Evolutionary conservation across 768 basidiomycete genomes (phyloP).

Genomic region (Lentinus brumalis): DNA sequence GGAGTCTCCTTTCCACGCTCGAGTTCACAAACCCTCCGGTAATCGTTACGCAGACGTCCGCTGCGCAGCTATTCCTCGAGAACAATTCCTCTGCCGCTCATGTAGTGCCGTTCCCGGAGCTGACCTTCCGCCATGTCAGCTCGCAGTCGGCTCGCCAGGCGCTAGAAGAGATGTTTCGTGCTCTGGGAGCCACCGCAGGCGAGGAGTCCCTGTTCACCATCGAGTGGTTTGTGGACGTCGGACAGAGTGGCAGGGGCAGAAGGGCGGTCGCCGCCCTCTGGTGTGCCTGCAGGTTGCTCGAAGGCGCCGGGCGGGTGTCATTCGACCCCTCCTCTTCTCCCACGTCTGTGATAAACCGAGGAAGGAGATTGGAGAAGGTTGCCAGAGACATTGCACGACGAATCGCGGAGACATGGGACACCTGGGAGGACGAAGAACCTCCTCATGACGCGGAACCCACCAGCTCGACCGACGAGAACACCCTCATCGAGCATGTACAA

Average conservation of each 20-base stretch:
- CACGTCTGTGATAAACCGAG: conserved; percentile 23
- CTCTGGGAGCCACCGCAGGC: conserved; percentile 68
- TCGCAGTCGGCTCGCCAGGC: conserved; percentile 53
- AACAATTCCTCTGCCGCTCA: conserved; percentile 37
- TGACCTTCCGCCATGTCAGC: conserved; percentile 56
- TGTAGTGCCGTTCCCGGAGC: conserved; percentile 56
- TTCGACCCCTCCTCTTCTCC: conserved; percentile 34
- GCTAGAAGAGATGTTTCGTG: conserved; percentile 71
- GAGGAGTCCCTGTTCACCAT: conserved; percentile 74
- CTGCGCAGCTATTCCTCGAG: conserved; percentile 61
- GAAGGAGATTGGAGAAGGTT: conserved; percentile 63
- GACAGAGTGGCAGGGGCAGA: conserved; percentile 43
- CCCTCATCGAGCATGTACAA: conserved; percentile 60
- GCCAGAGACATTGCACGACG: conserved; percentile 62
- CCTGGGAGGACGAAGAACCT: conserved; percentile 35
- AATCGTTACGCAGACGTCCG: conserved; percentile 47
- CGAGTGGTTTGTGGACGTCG: conserved; percentile 76
- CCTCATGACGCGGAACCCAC: conserved; percentile 21
- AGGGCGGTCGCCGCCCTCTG: conserved; percentile 75
- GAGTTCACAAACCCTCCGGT: conserved; percentile 65
- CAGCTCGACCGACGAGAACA: conserved; percentile 37
- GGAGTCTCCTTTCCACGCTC: conserved; percentile 79
- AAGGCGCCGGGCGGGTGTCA: conserved; percentile 61
- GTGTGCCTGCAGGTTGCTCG: conserved; percentile 77
- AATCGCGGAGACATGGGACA: conserved; percentile 75